Conservation (phyloP, 148 eudicot species). For the Vaccinium corymbosum region DNA sequence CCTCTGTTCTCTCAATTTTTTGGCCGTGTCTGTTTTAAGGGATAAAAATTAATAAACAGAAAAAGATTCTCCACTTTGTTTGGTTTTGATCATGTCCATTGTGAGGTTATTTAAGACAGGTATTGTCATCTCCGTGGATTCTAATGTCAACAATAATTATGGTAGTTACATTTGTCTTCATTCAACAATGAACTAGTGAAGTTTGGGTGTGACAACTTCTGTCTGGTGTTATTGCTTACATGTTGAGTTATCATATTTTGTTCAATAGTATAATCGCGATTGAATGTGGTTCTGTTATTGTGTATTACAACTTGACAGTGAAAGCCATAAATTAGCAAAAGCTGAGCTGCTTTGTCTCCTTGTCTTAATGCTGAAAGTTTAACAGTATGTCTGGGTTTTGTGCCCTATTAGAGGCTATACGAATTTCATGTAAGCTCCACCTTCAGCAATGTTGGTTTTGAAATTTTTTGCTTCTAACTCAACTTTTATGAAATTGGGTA, state of each 20-base stretch:
- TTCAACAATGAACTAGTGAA: conserved; percentile 1
- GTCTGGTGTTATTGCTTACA: not conserved
- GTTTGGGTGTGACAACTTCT: not conserved
- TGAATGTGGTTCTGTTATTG: not conserved
- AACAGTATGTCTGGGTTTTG: not conserved
- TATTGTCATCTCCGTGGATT: not conserved
- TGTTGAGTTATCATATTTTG: not conserved
- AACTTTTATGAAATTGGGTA: not conserved
- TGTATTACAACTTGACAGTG: not conserved
- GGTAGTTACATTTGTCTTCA: not conserved
- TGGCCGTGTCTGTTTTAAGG: not conserved
- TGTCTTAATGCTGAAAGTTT: not conserved
- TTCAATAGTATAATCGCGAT: not conserved
- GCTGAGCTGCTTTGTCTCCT: not conserved
- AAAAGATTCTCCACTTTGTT: not conserved
- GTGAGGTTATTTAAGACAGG: not conserved
- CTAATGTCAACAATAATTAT: not conserved
- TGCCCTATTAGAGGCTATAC: not conserved
- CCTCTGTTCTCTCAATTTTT: not conserved
- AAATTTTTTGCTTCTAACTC: not conserved
- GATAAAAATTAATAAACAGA: not conserved
- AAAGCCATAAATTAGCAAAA: not conserved
- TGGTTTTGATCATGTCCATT: not conserved
- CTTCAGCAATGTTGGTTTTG: too few relatives aligned
- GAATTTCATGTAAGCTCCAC: not conserved